Conservation (phyloP, 1,284 basidiomycete genomes). For the Microbotryum scabiosae region DNA sequence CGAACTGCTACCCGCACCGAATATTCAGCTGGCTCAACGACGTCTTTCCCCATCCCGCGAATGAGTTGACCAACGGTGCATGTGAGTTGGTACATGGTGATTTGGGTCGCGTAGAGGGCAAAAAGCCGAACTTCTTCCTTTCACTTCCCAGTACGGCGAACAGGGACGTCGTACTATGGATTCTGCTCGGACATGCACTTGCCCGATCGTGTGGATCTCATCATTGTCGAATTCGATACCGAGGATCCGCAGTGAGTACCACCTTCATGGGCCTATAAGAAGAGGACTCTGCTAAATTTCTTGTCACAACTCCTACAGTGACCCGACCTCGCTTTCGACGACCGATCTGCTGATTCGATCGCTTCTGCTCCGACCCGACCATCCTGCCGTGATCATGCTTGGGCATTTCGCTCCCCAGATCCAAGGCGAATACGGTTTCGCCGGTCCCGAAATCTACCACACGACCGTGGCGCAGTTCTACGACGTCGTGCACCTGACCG, state of each 20-base stretch:
- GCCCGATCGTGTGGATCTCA: slow-evolving; percentile 81
- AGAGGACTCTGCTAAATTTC: background rate
- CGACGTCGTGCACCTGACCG: slow-evolving; percentile 81
- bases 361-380: slow-evolving; percentile 72
- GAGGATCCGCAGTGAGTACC: slow-evolving; percentile 69
- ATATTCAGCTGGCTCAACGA: slow-evolving; percentile 94
- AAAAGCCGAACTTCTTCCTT: background rate
- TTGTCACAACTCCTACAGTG: slow-evolving; percentile 45
- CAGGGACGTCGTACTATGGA: slow-evolving; percentile 83
- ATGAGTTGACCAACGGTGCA: slow-evolving; percentile 90
- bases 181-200: slow-evolving; percentile 85
- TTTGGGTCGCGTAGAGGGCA: background rate
- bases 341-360: slow-evolving; percentile 87
- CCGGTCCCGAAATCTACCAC: slow-evolving; percentile 79
- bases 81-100: slow-evolving; percentile 22
- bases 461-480: slow-evolving; percentile 86
- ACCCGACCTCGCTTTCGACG: slow-evolving; percentile 61
- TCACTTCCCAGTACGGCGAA: slow-evolving; percentile 54
- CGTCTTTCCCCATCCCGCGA: slow-evolving; percentile 86
- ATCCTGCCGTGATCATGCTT: slow-evolving; percentile 78
- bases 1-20: slow-evolving; percentile 74
- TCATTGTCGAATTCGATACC: slow-evolving; percentile 84
- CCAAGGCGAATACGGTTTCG: slow-evolving; percentile 67
- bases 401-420: slow-evolving; percentile 84
- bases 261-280: background rate